Evolutionary conservation across 768 basidiomycete species (phyloP), one percentile per base, ranked within the genome.

Genomic region (Podaxis pistillaris): DNA sequence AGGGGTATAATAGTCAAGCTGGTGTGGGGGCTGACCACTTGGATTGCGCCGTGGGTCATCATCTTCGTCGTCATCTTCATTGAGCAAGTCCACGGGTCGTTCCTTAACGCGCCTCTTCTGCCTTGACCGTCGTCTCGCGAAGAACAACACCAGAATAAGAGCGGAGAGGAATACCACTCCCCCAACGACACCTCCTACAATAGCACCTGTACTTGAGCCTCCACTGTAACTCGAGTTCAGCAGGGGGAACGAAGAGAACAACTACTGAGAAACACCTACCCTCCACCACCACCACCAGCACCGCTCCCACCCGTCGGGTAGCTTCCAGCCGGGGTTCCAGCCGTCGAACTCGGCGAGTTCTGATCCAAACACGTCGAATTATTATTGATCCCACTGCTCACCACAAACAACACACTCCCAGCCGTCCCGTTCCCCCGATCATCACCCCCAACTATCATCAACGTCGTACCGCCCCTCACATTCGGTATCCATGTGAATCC

Each of bases 321-420:
- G 40, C 77, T 77, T 0, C 89, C 91, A 22, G 91, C 91, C 5
- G 91, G 90, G 59, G 76, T 78, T 2, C 89, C 91, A 9, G 89
- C 81, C 1, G 91, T 94, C 3, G 91, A 91, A 56, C 88, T 90
- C 0, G 91, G 91, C 56, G 90, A 91, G 13, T 65, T 72, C 49
- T 73, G 70, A 47, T 77, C 83, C 52, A 93, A 70, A 68, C 91
- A 94, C 1, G 76, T 80, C 50, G 70, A 75, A 63, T 83, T 76
- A 66, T 80, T 82, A 63, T 78, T 71, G 13, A 76, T 70, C 0
- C 87, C 85, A 26, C 78, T 76, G 63, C 79, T 75, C 38, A 92
- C 83, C n/a, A 81, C 83, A 64, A 81, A 83, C 1, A 79, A 69
- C 5, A 74, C 76, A 69, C 89, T 91, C 11, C 92, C 92, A 13